Conservation (phyloP, 1,284 basidiomycete genomes). For the Athelia sp. region DNA sequence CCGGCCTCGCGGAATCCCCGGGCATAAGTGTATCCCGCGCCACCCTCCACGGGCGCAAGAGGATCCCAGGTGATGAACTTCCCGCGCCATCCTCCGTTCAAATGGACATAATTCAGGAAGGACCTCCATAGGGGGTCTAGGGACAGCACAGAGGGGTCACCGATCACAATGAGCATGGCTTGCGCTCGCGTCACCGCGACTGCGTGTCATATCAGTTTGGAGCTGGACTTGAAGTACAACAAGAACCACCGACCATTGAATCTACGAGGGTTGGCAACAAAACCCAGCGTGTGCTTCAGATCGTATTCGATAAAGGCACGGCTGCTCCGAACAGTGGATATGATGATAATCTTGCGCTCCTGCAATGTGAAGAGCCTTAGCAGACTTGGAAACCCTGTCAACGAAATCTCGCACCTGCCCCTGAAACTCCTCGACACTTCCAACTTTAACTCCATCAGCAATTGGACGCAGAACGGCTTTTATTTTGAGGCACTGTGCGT, state of each 20-base stretch:
- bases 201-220: slow-evolving; percentile 7
- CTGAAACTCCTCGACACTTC: slow-evolving; percentile 60
- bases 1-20: slow-evolving; percentile 26
- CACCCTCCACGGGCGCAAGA: slow-evolving; percentile 27
- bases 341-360: slow-evolving; percentile 40
- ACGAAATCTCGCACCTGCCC: slow-evolving; percentile 41
- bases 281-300: slow-evolving; percentile 38
- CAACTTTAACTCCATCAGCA: slow-evolving; percentile 42
- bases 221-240: background rate
- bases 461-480: slow-evolving; percentile 27
- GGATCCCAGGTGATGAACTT: slow-evolving; percentile 46
- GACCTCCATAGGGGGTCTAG: slow-evolving; percentile 40
- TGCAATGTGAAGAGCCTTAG: slow-evolving; percentile 7
- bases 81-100: slow-evolving; percentile 34
- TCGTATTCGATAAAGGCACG: slow-evolving; percentile 31
- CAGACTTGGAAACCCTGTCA: background rate
- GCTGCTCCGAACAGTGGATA: slow-evolving; percentile 43
- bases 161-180: slow-evolving; percentile 37
- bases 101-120: slow-evolving; percentile 36
- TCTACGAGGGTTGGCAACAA: slow-evolving; percentile 38
- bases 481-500: slow-evolving; percentile 47
- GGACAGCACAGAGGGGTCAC: slow-evolving; percentile 40
- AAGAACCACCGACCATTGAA: slow-evolving; percentile 33
- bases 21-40: slow-evolving; percentile 26
- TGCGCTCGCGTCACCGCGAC: slow-evolving; percentile 34